Percentiles rank a stretch among this genome's conserved stretches.
Evolutionary conservation across 352 stramenopile genomes (phyloP).

Genomic region (Globisporangium cystogenes): DNA sequence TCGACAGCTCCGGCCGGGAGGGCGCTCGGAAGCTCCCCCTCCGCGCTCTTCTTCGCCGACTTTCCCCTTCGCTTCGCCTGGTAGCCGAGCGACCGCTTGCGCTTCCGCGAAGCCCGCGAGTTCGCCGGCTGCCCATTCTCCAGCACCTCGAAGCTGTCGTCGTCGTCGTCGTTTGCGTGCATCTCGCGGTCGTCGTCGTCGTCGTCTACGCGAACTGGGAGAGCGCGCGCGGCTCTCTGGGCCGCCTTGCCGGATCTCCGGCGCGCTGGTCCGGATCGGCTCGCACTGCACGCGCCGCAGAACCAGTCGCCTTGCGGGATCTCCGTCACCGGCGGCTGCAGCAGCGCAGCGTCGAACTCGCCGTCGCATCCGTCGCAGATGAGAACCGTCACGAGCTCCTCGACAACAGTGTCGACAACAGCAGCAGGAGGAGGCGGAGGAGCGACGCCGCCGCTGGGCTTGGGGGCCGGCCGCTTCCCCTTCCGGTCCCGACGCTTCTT

Average conservation of each 20-base stretch:
- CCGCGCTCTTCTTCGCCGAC: background rate
- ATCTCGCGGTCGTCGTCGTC: too few species aligned
- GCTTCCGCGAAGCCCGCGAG: slow-evolving; percentile 16
- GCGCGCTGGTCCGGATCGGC: background rate
- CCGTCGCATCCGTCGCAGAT: slow-evolving; percentile 69
- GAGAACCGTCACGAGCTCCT: slow-evolving; percentile 30
- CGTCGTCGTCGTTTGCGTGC: background rate
- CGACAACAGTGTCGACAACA: background rate
- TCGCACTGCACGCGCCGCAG: slow-evolving; percentile 12
- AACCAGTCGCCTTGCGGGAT: slow-evolving; percentile 53
- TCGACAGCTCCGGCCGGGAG: background rate
- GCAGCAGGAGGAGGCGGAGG: too few species aligned
- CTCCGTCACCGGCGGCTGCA: slow-evolving; percentile 32
- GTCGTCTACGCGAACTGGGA: background rate
- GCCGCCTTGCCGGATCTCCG: background rate
- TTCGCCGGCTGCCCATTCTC: background rate
- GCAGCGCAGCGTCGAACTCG: slow-evolving; percentile 43
- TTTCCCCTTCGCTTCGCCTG: slow-evolving; percentile 9
- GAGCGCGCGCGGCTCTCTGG: background rate
- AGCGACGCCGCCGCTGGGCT: background rate
- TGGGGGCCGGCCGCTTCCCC: background rate
- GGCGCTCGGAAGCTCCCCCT: background rate
- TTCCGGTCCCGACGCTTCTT: slow-evolving; percentile 5
- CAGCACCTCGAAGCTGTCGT: background rate
- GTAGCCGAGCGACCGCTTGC: slow-evolving; percentile 19